A percentile compares a stretch with the other conserved stretches of the same genome.
phyloP scores from a whole-genome alignment of 2,329 filamentous ascomycete species.

The Botrytis hyacinthi region DNA sequence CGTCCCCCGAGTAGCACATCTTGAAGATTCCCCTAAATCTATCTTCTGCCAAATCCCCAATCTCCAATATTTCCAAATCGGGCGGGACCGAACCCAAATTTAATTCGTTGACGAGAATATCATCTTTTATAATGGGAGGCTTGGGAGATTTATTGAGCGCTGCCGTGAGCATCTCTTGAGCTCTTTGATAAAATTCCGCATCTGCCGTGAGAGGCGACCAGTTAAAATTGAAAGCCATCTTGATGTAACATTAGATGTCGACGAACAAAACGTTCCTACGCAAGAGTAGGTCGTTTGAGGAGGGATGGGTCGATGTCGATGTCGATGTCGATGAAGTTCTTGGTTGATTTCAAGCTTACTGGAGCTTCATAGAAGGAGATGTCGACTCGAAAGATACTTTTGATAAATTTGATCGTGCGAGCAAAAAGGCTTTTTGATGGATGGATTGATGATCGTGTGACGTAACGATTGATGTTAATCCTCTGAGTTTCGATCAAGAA shows the following conservation, averaged over 20 bases:
- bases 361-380: constrained; percentile 16
- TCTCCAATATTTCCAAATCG: constrained; percentile 94
- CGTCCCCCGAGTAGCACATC: constrained; percentile 96
- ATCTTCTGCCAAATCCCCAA: constrained; percentile 95
- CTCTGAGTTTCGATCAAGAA: background rate
- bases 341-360: background rate
- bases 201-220: constrained; percentile 98
- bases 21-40: constrained; percentile 98
- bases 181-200: constrained; percentile 83
- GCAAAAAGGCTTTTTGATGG: background rate
- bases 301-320: constrained; percentile 33
- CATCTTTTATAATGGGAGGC: constrained; percentile 97
- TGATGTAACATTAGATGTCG: constrained; percentile 35
- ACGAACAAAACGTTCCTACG: background rate
- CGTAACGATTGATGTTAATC: background rate
- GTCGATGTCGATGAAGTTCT: constrained; percentile 35
- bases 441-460: background rate
- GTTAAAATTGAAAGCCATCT: constrained; percentile 99
- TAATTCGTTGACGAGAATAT: constrained; percentile 96
- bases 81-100: constrained; percentile 94
- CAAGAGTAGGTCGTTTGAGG: background rate
- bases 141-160: constrained; percentile 98
- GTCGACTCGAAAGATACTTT: background rate
- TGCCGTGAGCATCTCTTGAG: constrained; percentile 88
- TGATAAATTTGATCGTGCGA: background rate